A percentile compares a stretch with the other conserved stretches of the same genome.
Conservation (phyloP, 1,284 basidiomycete species). For the Taiwanofungus camphoratus region DNA sequence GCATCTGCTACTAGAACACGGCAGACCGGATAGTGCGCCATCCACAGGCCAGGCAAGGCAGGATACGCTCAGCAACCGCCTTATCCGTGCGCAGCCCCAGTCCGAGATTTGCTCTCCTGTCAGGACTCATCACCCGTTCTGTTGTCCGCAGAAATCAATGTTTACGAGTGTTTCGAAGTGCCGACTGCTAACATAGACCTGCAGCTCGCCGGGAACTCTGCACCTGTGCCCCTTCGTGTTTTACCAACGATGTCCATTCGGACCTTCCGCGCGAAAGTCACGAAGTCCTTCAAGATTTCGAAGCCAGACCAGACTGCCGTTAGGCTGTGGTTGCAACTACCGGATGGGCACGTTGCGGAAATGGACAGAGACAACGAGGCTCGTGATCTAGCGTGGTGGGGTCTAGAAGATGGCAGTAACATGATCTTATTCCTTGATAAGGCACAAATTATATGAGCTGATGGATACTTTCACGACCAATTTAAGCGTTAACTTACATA, state of each 20-base stretch:
- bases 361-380: conserved; percentile 41
- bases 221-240: conserved; percentile 39
- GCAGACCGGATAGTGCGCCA: conserved; percentile 40
- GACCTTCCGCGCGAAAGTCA: conserved; percentile 37
- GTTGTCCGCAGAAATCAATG: conserved; percentile 6
- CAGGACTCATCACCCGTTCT: neutral
- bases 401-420: conserved; percentile 55
- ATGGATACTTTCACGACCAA: too few relatives aligned
- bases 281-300: conserved; percentile 28
- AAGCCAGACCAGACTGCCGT: conserved; percentile 27
- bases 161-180: conserved; percentile 21
- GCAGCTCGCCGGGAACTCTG: conserved; percentile 14
- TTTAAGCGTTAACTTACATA: too few relatives aligned
- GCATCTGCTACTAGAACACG: conserved; percentile 48
- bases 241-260: conserved; percentile 63
- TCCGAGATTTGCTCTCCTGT: conserved; percentile 2
- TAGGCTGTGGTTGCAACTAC: conserved; percentile 50
- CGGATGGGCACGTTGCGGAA: conserved; percentile 38
- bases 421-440: conserved; percentile 25
- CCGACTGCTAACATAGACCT: conserved; percentile 20
- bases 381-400: conserved; percentile 63
- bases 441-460: too few relatives aligned
- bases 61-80: conserved; percentile 53
- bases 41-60: conserved; percentile 25
- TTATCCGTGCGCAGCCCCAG: conserved; percentile 61